Conservation (phyloP, 257 asterid genomes). For the Verbena officinalis region DNA sequence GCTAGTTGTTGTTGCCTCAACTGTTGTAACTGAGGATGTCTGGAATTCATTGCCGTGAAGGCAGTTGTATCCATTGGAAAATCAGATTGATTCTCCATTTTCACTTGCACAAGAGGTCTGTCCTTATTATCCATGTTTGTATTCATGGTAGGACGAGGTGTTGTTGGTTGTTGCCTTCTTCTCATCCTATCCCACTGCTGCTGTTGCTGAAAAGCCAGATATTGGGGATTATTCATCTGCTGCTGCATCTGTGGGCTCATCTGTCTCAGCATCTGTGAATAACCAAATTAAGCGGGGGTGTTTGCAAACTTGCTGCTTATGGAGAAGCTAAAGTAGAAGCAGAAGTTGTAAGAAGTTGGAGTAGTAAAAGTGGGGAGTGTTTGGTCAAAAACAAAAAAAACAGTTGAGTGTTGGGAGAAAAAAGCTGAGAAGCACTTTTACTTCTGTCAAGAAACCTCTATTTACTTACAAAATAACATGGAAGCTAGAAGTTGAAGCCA, state of each 20-base stretch:
- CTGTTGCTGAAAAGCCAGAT: conserved; percentile 70
- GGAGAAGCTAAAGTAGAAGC: no score
- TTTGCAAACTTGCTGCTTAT: no score
- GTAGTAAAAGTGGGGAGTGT: no score
- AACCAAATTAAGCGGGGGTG: conserved; percentile 9
- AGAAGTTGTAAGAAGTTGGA: no score
- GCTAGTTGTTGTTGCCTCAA: conserved; percentile 78
- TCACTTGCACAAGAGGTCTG: conserved; percentile 85
- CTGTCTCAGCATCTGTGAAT: conserved; percentile 68
- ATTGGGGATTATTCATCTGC: conserved; percentile 69
- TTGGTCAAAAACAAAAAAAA: no score
- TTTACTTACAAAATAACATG: no score
- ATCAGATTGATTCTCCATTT: conserved; percentile 82
- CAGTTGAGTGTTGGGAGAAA: no score
- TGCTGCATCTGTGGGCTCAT: conserved; percentile 84
- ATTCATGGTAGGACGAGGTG: conserved; percentile 73
- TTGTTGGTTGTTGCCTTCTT: conserved; percentile 64
- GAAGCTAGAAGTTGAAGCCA: no score
- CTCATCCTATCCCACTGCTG: conserved; percentile 85
- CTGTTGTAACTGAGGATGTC: conserved; percentile 66
- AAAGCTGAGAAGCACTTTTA: no score
- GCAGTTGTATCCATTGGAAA: conserved; percentile 65
- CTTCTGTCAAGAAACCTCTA: no score
- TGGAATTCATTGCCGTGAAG: conserved; percentile 54
- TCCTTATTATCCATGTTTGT: conserved; percentile 73